Base-by-base conservation (phyloP, 768 basidiomycete genomes). In the Termitomyces sp. region DNA sequence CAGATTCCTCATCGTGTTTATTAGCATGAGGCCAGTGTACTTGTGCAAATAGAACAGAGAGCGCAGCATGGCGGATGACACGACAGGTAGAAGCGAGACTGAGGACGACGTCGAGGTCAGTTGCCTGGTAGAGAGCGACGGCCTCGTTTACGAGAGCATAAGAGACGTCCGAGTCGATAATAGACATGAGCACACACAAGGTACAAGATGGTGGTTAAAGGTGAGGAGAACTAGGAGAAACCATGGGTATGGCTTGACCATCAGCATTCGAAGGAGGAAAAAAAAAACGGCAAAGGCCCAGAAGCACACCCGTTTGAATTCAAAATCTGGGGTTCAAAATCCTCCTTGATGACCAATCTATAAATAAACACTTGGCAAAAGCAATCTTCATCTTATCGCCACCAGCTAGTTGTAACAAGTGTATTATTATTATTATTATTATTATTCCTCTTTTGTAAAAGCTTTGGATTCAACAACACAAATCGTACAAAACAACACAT, bases 11-110 rank as follows among this genome's bases (percentile, higher is more conserved):
- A 48, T 73, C 70, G 43, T 73, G 67, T 48, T 75, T 72, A 53
- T 69, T 62, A n/a, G 60, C 65, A 56, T 76, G 75, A 1, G 76
- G 76, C 76, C 76, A 77, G 46, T 66, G 67, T 5, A 76, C 72
- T 2, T 68, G 64, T 41, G 68, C 57, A 57, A 78, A 78, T 53
- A 74, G 60, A 34, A 61, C 49, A 31, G 70, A 66, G 13, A 72
- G 67, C 27, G 67, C 68, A n/a, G 64, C 63, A 18, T 63, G 53
- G 48, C 71, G 67, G 24, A 72, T 53, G 37, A 62, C 59, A 24
- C 65, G 67, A 47, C 68, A 70, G 13, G 69, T 66, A 20, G 60
- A 58, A 16, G 71, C 63, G n/a, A 72, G 64, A 50, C 44, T 63
- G 41, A 67, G 58, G 43, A 71, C 63, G n/a, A 63, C 62, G n/a